Conservation (phyloP, 495 filamentous ascomycete genomes). For the Bacidia rubella region DNA sequence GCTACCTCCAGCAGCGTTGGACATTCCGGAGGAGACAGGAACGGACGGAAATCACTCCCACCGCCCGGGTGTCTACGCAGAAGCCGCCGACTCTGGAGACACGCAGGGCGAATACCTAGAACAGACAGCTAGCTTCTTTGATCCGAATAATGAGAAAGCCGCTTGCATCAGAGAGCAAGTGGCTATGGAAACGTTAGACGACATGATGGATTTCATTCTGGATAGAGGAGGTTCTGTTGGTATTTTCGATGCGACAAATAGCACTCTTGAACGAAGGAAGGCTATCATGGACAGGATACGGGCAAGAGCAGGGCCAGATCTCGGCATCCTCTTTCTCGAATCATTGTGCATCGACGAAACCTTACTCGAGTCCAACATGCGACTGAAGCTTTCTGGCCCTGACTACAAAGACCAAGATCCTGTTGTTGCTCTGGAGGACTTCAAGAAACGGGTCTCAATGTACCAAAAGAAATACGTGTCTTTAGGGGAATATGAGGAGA, state of each 20-base stretch:
- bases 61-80: neutral
- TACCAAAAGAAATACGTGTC: slow-evolving; percentile 91
- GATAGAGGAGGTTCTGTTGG: slow-evolving; percentile 77
- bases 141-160: slow-evolving; percentile 74
- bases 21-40: neutral
- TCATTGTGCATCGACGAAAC: slow-evolving; percentile 75
- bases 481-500: slow-evolving; percentile 81
- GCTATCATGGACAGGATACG: slow-evolving; percentile 72
- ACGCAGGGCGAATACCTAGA: slow-evolving; percentile 32
- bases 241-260: slow-evolving; percentile 97
- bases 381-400: slow-evolving; percentile 88
- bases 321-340: slow-evolving; percentile 88
- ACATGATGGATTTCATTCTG: slow-evolving; percentile 77
- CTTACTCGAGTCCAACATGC: slow-evolving; percentile 92
- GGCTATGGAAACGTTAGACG: slow-evolving; percentile 82
- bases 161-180: slow-evolving; percentile 78
- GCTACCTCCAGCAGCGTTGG: slow-evolving; percentile 17
- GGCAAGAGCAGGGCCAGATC: slow-evolving; percentile 63
- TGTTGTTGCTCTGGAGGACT: slow-evolving; percentile 65
- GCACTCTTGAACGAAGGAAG: slow-evolving; percentile 73
- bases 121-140: slow-evolving; percentile 88
- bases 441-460: slow-evolving; percentile 82
- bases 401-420: slow-evolving; percentile 95
- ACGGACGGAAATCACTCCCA: neutral
- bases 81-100: neutral